Percentiles rank a stretch among this genome's conserved stretches.
phyloP scores from a whole-genome alignment of 768 basidiomycete genomes.

The Podaxis sp. region DNA sequence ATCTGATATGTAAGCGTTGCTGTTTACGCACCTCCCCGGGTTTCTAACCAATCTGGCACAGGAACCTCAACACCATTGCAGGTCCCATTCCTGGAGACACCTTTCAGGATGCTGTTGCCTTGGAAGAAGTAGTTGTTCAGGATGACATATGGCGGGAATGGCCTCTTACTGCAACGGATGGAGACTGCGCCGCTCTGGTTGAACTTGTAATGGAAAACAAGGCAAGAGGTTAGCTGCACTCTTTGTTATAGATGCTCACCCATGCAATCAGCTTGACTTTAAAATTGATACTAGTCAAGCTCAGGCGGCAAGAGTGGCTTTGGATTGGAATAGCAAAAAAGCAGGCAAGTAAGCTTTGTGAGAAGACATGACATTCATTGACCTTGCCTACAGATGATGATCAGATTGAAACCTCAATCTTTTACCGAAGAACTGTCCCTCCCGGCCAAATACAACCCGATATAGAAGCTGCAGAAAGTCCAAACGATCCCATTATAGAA shows the following conservation, averaged over 20 bases:
- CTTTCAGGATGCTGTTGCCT: conserved; percentile 63
- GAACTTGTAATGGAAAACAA: conserved; percentile 81
- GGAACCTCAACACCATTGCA: conserved; percentile 64
- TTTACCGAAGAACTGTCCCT: conserved; percentile 24
- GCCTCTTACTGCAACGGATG: conserved; percentile 76
- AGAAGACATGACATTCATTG: not conserved
- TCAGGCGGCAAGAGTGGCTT: conserved; percentile 44
- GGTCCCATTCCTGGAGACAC: conserved; percentile 61
- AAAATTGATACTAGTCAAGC: conserved; percentile 62
- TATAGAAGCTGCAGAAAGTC: not conserved
- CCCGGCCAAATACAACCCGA: conserved; percentile 7
- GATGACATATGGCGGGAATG: conserved; percentile 66
- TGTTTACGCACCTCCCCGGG: not conserved
- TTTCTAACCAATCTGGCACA: conserved; percentile 20
- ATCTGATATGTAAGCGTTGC: conserved; percentile 52
- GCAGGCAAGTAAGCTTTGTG: conserved; percentile 46
- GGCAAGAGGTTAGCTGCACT: conserved; percentile 30
- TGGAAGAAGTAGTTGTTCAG: conserved; percentile 48
- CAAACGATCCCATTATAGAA: not conserved
- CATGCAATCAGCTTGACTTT: conserved; percentile 56
- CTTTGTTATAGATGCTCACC: not conserved
- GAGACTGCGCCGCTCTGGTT: conserved; percentile 72
- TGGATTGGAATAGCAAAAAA: conserved; percentile 90
- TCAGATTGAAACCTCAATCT: conserved; percentile 70
- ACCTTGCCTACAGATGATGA: conserved; percentile 59